Evolutionary conservation across 495 filamentous ascomycete species (phyloP), one percentile per base, ranked within the genome.

Genomic region (Xylaria venustula): DNA sequence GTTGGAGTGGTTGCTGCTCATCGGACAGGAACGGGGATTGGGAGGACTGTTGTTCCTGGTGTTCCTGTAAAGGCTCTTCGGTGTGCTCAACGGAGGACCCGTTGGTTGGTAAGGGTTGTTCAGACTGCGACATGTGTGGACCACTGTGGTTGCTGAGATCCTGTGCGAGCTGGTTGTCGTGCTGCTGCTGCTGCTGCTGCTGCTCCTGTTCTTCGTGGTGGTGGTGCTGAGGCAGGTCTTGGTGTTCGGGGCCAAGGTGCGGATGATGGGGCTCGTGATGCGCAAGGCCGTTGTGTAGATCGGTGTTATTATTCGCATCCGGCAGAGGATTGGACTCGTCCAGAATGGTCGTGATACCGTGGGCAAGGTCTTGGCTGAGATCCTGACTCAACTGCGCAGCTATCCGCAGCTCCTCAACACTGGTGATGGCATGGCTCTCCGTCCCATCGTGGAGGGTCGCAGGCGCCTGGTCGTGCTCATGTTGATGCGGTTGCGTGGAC

Each of bases 351-450:
- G 70, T 59, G 42, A 70, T 65, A 44, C 64, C 66, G 54, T 69
- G 67, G 47, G 60, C 65, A 22, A 82, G 67, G 42, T 68, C 77
- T 49, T 79, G 66, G 30, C 64, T 69, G 20, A 82, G 68, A 47
- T 69, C 77, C 51, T 79, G 79, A 42, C 78, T 79, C 44, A 83
- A 63, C 65, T 83, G 81, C 32, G 80, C 82, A 4, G 81, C 77
- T 2, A 84, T 69, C 54, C 79, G 80, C 22, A 83, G 73, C 60
- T 83, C 81, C 53, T 81, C 79, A 17, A 69, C 67, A 57, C 71
- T 78, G 8, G 71, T 68, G 25, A 78, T 66, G 1, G 68, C 63
- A 3, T 73, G 61, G 15, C 66, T 71, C 3, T 64, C 50, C 25
- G 69, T 62, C 30, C 73, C 67, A 26, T 73, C 73, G 40, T 65